Evolutionary conservation across 257 asterid genomes (phyloP).

Genomic region (Solanum acaule): DNA sequence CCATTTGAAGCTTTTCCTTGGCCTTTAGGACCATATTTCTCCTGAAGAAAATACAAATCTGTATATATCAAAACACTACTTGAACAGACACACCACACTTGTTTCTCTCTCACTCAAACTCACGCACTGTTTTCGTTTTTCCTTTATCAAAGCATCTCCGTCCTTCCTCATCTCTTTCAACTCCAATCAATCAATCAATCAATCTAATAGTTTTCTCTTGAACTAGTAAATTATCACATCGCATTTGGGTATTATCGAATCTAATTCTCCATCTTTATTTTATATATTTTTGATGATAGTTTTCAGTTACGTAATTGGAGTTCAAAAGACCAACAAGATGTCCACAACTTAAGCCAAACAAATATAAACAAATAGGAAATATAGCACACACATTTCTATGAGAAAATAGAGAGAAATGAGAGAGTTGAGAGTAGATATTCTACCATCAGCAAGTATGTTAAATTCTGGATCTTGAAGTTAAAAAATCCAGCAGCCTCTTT

Average conservation of each 20-base stretch:
- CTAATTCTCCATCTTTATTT: background rate
- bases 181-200: background rate
- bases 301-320: background rate
- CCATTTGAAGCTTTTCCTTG: slow-evolving; percentile 50
- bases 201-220: background rate
- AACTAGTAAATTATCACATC: background rate
- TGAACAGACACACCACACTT: background rate
- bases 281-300: background rate
- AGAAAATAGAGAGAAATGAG: background rate
- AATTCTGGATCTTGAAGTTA: background rate
- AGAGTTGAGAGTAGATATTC: background rate
- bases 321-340: background rate
- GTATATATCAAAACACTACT: background rate
- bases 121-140: background rate
- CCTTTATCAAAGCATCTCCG: background rate
- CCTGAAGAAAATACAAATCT: slow-evolving; percentile 36
- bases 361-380: background rate
- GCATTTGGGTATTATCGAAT: background rate
- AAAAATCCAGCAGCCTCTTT: background rate
- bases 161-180: background rate
- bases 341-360: background rate
- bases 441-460: background rate
- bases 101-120: background rate
- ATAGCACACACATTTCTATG: background rate
- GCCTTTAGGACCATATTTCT: slow-evolving; percentile 95